Conservation (phyloP, 345 rosid species). For the Chamaenerion angustifolium region DNA sequence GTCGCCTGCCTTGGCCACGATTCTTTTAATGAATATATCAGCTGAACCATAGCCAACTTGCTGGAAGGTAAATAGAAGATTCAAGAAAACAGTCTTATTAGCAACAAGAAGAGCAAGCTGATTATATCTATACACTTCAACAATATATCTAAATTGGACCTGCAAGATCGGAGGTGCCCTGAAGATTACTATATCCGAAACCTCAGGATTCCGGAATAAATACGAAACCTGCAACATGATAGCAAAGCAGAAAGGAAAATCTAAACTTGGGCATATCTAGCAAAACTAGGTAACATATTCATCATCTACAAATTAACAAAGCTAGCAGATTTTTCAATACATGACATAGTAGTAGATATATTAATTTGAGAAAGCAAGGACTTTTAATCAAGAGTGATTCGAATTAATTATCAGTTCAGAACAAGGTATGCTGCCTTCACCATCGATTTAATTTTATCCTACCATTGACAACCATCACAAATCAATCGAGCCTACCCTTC, state of each 20-base stretch:
- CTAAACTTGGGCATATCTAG: background rate
- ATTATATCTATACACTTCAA: background rate
- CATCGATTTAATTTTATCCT: too few species aligned
- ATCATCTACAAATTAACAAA: background rate
- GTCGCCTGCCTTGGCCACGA: constrained; percentile 88
- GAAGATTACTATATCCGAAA: constrained; percentile 71
- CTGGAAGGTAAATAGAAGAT: constrained; percentile 20
- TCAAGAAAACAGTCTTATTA: constrained; percentile 8
- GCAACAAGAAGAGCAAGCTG: background rate
- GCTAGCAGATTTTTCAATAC: too few species aligned
- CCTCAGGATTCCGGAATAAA: constrained; percentile 67
- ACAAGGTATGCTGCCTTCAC: too few species aligned
- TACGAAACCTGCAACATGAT: constrained; percentile 52
- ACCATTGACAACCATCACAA: too few species aligned
- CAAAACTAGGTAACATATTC: background rate
- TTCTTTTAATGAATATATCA: constrained; percentile 77
- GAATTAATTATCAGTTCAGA: too few species aligned
- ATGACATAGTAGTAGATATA: too few species aligned
- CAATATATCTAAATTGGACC: constrained; percentile 17
- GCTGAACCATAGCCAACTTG: constrained; percentile 47
- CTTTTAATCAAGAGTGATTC: too few species aligned
- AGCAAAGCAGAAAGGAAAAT: background rate
- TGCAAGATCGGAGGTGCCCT: constrained; percentile 72
- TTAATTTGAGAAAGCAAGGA: too few species aligned
- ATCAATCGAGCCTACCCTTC: too few species aligned